Percentiles rank a stretch among this genome's conserved stretches.
Evolutionary conservation across 1,139 yeast genomes (phyloP).

Genomic region (Geotrichum bryndzae): DNA sequence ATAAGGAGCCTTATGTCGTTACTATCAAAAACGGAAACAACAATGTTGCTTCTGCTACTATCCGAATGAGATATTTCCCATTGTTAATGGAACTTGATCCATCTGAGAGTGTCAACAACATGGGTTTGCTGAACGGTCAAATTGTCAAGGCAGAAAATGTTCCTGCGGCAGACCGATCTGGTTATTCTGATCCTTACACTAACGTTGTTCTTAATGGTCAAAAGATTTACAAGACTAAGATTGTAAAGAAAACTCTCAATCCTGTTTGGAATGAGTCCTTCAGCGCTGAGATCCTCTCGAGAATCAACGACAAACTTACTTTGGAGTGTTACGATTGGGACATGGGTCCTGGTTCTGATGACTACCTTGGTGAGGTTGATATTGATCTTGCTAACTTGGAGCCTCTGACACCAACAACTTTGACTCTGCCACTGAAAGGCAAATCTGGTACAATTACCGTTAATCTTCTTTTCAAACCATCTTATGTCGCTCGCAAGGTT

Average conservation of each 20-base stretch:
- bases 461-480: constrained; percentile 60
- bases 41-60: constrained; percentile 47
- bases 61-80: constrained; percentile 79
- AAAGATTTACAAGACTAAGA: constrained; percentile 61
- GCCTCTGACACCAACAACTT: constrained; percentile 48
- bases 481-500: constrained; percentile 49
- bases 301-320: constrained; percentile 53
- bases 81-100: constrained; percentile 56
- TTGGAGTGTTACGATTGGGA: constrained; percentile 83
- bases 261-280: constrained; percentile 71
- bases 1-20: constrained; percentile 52
- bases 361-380: constrained; percentile 61
- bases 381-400: constrained; percentile 57
- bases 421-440: constrained; percentile 48
- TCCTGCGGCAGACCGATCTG: constrained; percentile 72
- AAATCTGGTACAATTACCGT: constrained; percentile 56
- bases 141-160: constrained; percentile 56
- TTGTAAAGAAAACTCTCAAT: constrained; percentile 68
- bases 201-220: constrained; percentile 57
- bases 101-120: constrained; percentile 69
- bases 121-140: constrained; percentile 63
- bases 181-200: constrained; percentile 81
- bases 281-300: constrained; percentile 49
- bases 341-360: constrained; percentile 72
- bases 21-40: constrained; percentile 44